Evolutionary conservation across 768 basidiomycete genomes (phyloP).

Genomic region (Cystofilobasidium macerans): DNA sequence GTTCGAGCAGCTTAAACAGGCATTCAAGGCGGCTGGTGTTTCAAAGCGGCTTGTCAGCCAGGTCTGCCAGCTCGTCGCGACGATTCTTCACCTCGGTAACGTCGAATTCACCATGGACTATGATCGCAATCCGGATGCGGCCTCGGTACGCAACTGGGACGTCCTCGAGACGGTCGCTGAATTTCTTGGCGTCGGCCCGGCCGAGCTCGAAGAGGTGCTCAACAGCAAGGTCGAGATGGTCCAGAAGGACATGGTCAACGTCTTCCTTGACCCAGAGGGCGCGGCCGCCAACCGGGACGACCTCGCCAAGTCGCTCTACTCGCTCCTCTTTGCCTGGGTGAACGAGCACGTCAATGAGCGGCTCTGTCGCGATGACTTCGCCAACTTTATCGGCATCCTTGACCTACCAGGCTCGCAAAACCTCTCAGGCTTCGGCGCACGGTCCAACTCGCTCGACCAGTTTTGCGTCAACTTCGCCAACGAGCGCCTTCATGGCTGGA

Average conservation of each 20-base stretch:
- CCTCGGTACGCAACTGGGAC: constrained; percentile 78
- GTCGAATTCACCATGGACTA: constrained; percentile 82
- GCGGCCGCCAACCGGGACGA: constrained; percentile 89
- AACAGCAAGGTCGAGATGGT: constrained; percentile 87
- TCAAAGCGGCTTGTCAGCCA: constrained; percentile 90
- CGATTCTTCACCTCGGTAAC: constrained; percentile 92
- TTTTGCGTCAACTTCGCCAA: constrained; percentile 95
- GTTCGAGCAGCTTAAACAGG: constrained; percentile 88
- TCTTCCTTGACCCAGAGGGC: constrained; percentile 88
- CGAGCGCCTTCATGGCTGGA: constrained; percentile 75
- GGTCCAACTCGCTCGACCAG: constrained; percentile 87
- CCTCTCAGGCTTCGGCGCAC: constrained; percentile 47
- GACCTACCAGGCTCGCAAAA: constrained; percentile 92
- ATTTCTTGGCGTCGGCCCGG: constrained; percentile 70
- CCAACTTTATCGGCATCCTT: constrained; percentile 81
- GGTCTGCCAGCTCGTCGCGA: constrained; percentile 85
- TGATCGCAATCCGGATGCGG: constrained; percentile 75
- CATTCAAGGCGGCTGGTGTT: constrained; percentile 82
- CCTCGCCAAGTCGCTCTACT: constrained; percentile 84
- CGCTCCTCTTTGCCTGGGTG: constrained; percentile 87
- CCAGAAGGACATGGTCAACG: constrained; percentile 92
- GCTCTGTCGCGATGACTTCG: constrained; percentile 72
- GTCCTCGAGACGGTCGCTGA: constrained; percentile 73
- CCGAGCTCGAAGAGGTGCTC: constrained; percentile 63
- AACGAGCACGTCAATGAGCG: constrained; percentile 94